Conservation (phyloP, 352 stramenopile genomes). For the Phytophthora brassicae region DNA sequence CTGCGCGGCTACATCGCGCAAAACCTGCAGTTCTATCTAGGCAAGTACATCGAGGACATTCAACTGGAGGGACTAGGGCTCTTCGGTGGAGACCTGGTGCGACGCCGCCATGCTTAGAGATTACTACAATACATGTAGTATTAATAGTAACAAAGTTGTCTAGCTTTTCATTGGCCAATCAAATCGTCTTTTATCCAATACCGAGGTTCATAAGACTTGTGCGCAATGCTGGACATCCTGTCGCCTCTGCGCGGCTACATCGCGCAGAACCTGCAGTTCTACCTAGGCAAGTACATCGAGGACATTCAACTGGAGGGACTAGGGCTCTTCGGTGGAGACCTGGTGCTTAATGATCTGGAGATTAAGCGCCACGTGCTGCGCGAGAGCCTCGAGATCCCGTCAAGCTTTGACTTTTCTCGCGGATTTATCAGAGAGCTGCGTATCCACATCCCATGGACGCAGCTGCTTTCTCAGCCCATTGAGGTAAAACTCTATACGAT, state of each 20-base stretch:
- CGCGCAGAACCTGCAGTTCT: conserved; percentile 87
- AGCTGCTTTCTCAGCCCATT: conserved; percentile 83
- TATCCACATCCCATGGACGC: conserved; percentile 90
- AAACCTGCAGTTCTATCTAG: conserved; percentile 87
- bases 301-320: conserved; percentile 86
- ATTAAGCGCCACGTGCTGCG: conserved; percentile 88
- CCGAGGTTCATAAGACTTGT: conserved; percentile 7
- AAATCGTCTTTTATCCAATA: not conserved
- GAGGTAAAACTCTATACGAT: conserved; percentile 89
- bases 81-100: conserved; percentile 84
- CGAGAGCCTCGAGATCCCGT: conserved; percentile 84
- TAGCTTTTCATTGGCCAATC: not conserved
- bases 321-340: conserved; percentile 80
- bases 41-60: conserved; percentile 91
- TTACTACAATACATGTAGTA: no score
- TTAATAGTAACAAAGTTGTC: no score
- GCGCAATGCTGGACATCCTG: conserved; percentile 80
- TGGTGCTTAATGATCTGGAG: conserved; percentile 88
- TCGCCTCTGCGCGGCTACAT: conserved; percentile 86
- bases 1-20: conserved; percentile 86
- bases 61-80: conserved; percentile 83
- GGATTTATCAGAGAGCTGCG: conserved; percentile 87
- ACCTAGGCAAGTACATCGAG: conserved; percentile 90
- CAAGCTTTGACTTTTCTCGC: conserved; percentile 85
- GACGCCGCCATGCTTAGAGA: no score